Base-by-base conservation (phyloP, 768 basidiomycete genomes). In the Neoboletus subvelutipes region DNA sequence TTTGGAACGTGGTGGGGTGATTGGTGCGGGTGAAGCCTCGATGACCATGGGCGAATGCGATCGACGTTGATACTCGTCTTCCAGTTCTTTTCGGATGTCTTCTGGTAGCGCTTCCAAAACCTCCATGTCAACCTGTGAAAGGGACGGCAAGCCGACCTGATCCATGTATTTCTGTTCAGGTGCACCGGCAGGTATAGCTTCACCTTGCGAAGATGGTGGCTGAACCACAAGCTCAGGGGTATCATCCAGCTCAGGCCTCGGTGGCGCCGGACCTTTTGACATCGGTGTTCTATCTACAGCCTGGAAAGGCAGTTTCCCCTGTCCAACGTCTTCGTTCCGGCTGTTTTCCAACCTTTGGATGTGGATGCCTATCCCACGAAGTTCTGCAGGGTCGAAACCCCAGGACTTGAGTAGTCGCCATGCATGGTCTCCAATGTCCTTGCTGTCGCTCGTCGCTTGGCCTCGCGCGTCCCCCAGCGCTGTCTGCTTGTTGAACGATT, bases 331-430 rank as follows among this genome's bases (percentile, higher is more conserved):
- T 11, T 69, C 64, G 15, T 61, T 64, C 24, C 67, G 66, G 4
- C 69, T 64, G 8, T 79, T 75, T 71, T 97, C 93, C 5, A 98
- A 79, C 69, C 94, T 98, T 65, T 89, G 86, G 13, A 98, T 83
- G 64, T 95, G 93, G 9, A 98, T 87, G 0, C 92, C 94, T 54
- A 98, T 83, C 1, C 96, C 96, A 22, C 96, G 81, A n/a, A 98
- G 75, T 59, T 98, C 96, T 56, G 77, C 83, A 0, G 94, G 85
- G 59, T 93, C 89, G 49, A 97, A 88, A 37, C 80, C 77, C 70
- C 94, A 86, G 1, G 82, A 80, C 62, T 82, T 78, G 31, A 96
- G 77, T 17, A 97, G 72, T 57, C 82, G 80, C 83, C 88, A 90
- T 7, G 92, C 88, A 58, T 86, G 84, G 26, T 86, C 80, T 0